Percentiles rank a stretch among this genome's conserved stretches.
phyloP scores from a whole-genome alignment of 1,284 basidiomycete species.

The Ustilago sp. region DNA sequence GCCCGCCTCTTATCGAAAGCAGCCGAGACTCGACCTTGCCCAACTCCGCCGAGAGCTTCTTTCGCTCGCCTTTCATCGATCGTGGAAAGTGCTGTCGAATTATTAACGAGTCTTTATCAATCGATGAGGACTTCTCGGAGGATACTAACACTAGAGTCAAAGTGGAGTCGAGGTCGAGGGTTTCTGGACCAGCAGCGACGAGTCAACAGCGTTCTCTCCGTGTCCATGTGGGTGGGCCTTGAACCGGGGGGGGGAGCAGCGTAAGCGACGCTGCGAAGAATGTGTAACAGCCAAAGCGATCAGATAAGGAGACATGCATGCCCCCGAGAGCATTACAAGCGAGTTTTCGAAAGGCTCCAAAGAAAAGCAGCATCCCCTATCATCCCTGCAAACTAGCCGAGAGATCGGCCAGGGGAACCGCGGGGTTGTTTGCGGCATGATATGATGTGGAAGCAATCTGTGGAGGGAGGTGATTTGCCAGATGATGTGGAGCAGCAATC shows the following conservation, averaged over 20 bases:
- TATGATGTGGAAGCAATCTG: too few relatives aligned
- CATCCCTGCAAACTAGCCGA: not conserved
- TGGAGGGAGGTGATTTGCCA: too few relatives aligned
- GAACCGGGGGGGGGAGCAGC: not conserved
- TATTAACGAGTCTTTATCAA: not conserved
- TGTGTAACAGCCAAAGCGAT: not conserved
- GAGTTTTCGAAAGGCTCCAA: not conserved
- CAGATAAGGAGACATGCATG: constrained; percentile 1
- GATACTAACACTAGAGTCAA: not conserved
- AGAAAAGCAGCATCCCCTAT: not conserved
- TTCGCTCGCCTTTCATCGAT: too few relatives aligned
- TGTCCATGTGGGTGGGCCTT: not conserved
- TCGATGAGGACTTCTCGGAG: not conserved
- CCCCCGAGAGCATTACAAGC: not conserved
- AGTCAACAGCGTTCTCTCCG: not conserved
- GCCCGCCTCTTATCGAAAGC: not conserved
- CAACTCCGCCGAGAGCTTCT: too few relatives aligned
- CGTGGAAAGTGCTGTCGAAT: not conserved
- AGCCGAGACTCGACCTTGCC: not conserved
- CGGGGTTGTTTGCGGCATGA: too few relatives aligned
- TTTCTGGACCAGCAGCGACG: not conserved
- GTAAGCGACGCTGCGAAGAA: not conserved
- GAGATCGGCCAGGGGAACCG: too few relatives aligned
- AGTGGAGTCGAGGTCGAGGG: not conserved
- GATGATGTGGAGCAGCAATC: too few relatives aligned